Base-by-base conservation (phyloP, 2,329 filamentous ascomycete species). In the Fusarium bactridioides region DNA sequence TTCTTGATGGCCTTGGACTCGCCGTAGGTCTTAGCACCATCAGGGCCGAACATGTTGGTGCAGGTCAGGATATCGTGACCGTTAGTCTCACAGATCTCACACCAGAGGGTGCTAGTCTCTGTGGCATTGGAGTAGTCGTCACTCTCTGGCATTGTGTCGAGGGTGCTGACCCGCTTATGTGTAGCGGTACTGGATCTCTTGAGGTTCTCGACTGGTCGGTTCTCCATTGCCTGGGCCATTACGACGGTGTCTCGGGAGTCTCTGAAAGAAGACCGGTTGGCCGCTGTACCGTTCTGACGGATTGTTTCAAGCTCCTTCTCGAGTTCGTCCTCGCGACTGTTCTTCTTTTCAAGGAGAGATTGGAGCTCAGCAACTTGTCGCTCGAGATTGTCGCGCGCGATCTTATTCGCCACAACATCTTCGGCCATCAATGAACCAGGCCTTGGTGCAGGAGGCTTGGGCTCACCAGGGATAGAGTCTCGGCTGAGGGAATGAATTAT, bases 401-500 rank as follows among this genome's bases (percentile, higher is more conserved):
- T 79, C 67, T 80, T 81, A 64, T 72, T 77, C 43, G 78, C 78
- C 18, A 77, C 66, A 21, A 80, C 68, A 77, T 80, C 68, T 33
- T 75, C 74, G 21, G 78, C 79, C 41, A 80, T 77, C 55, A 84
- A 79, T 4, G 83, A 84, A n/a, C 78, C 78, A 11, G 77, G 74
- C 29, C 78, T 77, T 47, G 75, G 77, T 7, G 72, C 75, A 10
- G 78, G 76, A 9, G 75, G 75, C n/a, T 69, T 76, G 68, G 81
- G 77, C 77, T 83, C 47, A 33, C 82, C 65, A 7, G 86, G 85
- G n/a, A 87, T 84, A 16, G 91, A 89, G 74, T 94, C 94, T 69
- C 94, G 89, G 80, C 94, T 97, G 41, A 99, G 86, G 23, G 94
- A 97, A 82, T 98, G 95, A 68, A 99, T 98, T 79, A 99, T 98